Conservation (phyloP, 2,329 filamentous ascomycete species). For the Chrysoporthe deuterocubensis region DNA sequence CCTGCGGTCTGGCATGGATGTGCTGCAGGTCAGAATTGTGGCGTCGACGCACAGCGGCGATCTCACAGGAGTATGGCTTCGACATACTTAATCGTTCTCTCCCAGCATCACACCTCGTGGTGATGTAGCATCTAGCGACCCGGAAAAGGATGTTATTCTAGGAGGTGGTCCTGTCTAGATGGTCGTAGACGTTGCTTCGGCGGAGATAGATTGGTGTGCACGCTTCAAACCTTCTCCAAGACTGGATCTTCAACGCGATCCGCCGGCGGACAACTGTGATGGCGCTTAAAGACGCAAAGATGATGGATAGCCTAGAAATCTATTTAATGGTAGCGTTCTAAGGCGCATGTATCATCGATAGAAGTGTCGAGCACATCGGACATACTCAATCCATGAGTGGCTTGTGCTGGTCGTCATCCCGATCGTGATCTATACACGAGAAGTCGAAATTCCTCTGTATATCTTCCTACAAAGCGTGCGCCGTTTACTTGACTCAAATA, state of each 20-base stretch:
- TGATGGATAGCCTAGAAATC: not conserved
- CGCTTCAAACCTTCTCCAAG: not conserved
- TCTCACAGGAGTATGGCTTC: not conserved
- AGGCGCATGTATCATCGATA: not conserved
- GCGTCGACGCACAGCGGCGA: not conserved
- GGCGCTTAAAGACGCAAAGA: not conserved
- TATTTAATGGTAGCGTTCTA: not conserved
- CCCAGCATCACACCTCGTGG: not conserved
- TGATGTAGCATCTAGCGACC: not conserved
- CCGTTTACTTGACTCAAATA: not conserved
- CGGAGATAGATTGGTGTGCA: not conserved
- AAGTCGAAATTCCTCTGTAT: not conserved
- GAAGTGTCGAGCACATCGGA: not conserved
- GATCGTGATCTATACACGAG: not conserved
- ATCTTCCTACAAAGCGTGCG: not conserved
- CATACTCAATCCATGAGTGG: not conserved
- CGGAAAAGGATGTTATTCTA: not conserved
- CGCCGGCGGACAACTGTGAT: not conserved
- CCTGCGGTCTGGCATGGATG: not conserved
- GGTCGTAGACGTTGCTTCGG: too few relatives aligned
- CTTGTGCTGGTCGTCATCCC: not conserved
- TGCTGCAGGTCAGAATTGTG: not conserved
- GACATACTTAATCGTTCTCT: not conserved
- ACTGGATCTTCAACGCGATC: too few relatives aligned
- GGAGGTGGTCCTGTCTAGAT: not conserved